A percentile compares a stretch with the other conserved stretches of the same genome.
phyloP scores from a whole-genome alignment of 2,329 filamentous ascomycete genomes.

The Calonectria naviculata region DNA sequence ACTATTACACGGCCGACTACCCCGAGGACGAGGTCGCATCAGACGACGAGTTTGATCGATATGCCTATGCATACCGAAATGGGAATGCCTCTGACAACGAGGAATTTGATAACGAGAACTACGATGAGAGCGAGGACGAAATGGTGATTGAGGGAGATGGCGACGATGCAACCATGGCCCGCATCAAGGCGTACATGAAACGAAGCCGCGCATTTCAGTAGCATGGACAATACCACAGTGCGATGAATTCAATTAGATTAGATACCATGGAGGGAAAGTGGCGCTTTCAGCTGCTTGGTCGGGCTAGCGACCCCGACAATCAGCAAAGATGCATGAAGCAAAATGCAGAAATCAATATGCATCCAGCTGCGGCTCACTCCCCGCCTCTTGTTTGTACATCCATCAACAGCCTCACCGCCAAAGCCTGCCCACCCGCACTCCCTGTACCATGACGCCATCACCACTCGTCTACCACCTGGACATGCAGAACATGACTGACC shows the following conservation, averaged over 20 bases:
- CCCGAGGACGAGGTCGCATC: conserved; percentile 82
- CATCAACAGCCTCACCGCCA: conserved; percentile 28
- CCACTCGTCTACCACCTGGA: conserved; percentile 29
- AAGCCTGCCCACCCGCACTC: conserved; percentile 7
- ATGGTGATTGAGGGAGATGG: conserved; percentile 51
- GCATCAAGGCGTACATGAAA: conserved; percentile 51
- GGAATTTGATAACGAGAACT: conserved; percentile 59
- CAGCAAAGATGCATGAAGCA: background rate
- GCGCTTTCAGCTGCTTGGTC: background rate
- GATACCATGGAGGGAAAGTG: background rate
- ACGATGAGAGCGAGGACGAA: conserved; percentile 50
- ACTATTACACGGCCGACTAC: conserved; percentile 83
- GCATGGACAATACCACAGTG: conserved; percentile 3
- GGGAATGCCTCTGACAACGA: conserved; percentile 66
- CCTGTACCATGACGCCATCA: conserved; percentile 25
- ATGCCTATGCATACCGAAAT: conserved; percentile 66
- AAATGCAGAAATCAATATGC: conserved; percentile 3
- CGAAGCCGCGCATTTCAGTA: conserved; percentile 44
- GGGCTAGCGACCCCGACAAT: background rate
- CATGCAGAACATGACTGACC: conserved; percentile 18
- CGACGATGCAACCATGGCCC: conserved; percentile 51
- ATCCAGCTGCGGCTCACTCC: background rate
- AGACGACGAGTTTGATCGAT: conserved; percentile 65
- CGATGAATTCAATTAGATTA: background rate
- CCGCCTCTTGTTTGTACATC: background rate